Base-by-base conservation (phyloP, 2,329 filamentous ascomycete genomes). In the Ceratocystiopsis sp. region DNA sequence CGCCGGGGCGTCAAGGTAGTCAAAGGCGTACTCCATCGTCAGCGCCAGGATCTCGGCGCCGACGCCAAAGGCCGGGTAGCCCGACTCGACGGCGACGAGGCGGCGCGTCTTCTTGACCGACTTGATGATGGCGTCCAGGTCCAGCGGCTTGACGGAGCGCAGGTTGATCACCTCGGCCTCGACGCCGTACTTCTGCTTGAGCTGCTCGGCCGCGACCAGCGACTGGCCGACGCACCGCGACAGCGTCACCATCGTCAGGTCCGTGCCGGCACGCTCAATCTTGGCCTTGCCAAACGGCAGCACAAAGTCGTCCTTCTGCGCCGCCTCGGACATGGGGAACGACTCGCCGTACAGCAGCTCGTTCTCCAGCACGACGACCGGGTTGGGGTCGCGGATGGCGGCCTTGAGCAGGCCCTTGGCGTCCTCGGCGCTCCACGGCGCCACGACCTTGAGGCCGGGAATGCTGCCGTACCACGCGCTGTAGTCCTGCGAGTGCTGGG, bases 401-500 rank as follows among this genome's bases (percentile, higher is more conserved):
- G 91, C 89, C 74, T 98, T 98, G 53, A 98, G 63, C 50, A 98
- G 76, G 64, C 91, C 91, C 75, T 98, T 98, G 60, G 91, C 91
- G 61, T 98, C 91, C 68, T 98, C 91, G 43, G 91, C 76, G 61
- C 85, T 94, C 83, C 87, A 98, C 48, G 91, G 91, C 29, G 83
- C 73, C 52, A 98, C 87, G 49, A 98, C 91, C 75, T 98, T 98
- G 56, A 98, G 70, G 54, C 91, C 91, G 42, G 91, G 91, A 56
- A 98, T 91, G 66, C 85, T 93, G 60, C 89, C 91, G 67, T 98
- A 98, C 91, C 91, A 98, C 50, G 89, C 86, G 42, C 84, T 84
- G 73, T 93, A 98, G 63, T 98, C 91, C 70, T 98, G 91, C 42
- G 91, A 96, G 73, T 98, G 91, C 73, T 98, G 91, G 48, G 91